Base-by-base conservation (phyloP, 1,284 basidiomycete genomes). In the Marasmius oreades region DNA sequence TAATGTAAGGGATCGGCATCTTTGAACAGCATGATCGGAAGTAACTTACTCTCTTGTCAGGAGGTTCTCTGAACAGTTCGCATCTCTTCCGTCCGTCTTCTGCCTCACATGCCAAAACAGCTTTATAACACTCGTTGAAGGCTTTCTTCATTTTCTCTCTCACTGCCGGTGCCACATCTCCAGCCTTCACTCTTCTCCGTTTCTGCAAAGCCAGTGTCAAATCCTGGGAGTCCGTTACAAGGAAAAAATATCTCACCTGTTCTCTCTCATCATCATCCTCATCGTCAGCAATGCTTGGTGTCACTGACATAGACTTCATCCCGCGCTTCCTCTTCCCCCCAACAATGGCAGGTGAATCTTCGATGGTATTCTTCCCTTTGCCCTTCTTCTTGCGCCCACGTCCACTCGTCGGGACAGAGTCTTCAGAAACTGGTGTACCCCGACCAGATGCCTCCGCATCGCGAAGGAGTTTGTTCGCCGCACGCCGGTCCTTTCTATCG, bases 91-190 rank as follows among this genome's bases (percentile, higher is more conserved):
- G 84, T 54, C 88, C 88, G 45, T 79, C 81, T 3, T 83, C 81
- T 60, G 90, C 90, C 64, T 89, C 83, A 62, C 88, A 88, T 55
- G 78, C 80, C 56, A 89, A 75, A 26, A 95, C 88, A n/a, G 91
- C 88, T 58, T 85, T 84, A 69, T 90, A 83, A 67, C 90, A 89
- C 61, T 90, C 88, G 57, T 85, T 84, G 72, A 95, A 93, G 5
- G 88, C 84, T 63, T 88, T 88, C 76, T 93, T 93, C 88, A 95
- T 87, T 66, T 82, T 84, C 37, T 92, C 87, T 51, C 85, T 82
- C 47, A 84, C 67, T 18, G 75, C 77, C 20, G 79, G 74, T 31
- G 81, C 66, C 18, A 87, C 63, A 39, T 89, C 68, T 42, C 60
- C 52, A 68, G 68, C 55, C 78, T 85, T 78, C 34, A 80, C 85